Evolutionary conservation across 2,329 filamentous ascomycete species (phyloP), one percentile per base, ranked within the genome.

Genomic region (Cercospora zeae-maydis): DNA sequence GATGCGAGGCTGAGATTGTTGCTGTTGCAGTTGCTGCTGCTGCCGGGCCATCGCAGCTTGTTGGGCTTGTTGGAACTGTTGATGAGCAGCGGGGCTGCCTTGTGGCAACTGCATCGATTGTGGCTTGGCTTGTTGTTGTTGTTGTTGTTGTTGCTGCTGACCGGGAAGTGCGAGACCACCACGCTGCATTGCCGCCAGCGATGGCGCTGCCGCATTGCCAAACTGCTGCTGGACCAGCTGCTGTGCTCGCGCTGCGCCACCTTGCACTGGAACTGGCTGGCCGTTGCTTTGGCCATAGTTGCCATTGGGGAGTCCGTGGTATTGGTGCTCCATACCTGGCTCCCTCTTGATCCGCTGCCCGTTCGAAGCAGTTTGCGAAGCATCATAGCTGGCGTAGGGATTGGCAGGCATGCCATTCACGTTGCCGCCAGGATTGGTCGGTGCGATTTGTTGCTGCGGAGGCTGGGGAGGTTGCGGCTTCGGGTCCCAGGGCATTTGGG

Each of bases 401-500:
- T 61, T 62, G 34, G 63, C 62, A 16, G 66, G 67, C 30, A 71
- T 30, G 6, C 67, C 67, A 52, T 71, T 70, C 19, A 63, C 58
- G 4, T 64, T 59, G 24, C 60, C 52, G 1, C 66, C 59, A 52
- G 70, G 67, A 66, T 64, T 62, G 36, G 76, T 74, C 67, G 71
- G 63, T 45, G 63, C 39, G 37, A 65, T 74, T 63, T 70, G 81
- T 16, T 66, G 66, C 45, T 67, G 66, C 45, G 68, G 64, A 72
- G 72, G 81, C 37, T 67, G 65, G 71, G 72, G 80, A 57, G 85
- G 84, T 58, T 90, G 88, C 55, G 89, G 88, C 74, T 90, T 88
- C 47, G 95, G 93, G 75, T 99, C 95, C 95, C 95, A 99, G 10
- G 95, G 93, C 75, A 98, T 97, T 62, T 86, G 82, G 63, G 95